A percentile compares a stretch with the other conserved stretches of the same genome.
These are phyloP conservation scores for Pleurozium schreberi DNA, from an alignment of 225 moss, liverwort and hornwort species.

Conservation along the genomic window DNA sequence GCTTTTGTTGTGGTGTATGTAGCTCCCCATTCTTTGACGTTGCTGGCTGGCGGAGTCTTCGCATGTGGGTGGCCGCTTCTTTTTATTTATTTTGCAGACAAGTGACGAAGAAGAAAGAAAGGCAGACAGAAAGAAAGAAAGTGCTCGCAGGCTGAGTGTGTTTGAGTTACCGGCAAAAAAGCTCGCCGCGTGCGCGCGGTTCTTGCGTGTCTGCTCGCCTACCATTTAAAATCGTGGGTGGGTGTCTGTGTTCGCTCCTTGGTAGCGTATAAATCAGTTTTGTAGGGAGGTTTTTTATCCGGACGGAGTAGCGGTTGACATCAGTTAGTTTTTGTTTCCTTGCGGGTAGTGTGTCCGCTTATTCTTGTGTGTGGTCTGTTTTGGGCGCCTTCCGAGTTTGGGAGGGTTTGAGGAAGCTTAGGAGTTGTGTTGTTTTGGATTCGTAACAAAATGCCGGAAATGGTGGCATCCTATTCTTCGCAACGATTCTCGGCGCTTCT, in stretches of 20 bases:
- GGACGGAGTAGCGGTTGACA: background rate
- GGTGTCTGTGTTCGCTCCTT: background rate
- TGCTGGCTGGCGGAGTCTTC: background rate
- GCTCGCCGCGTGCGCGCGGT: background rate
- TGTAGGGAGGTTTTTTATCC: too few species aligned
- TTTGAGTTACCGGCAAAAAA: background rate
- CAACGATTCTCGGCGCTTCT: conserved; percentile 37
- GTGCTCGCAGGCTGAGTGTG: background rate
- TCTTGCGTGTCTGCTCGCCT: background rate
- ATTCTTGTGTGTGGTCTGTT: background rate
- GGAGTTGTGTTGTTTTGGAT: background rate
- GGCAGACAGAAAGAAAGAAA: background rate
- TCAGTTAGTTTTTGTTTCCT: background rate
- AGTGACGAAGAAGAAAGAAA: too few species aligned
- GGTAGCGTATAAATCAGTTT: background rate
- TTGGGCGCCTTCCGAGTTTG: background rate
- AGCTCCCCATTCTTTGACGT: background rate
- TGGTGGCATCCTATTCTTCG: conserved; percentile 18
- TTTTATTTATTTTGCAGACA: background rate
- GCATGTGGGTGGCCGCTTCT: background rate
- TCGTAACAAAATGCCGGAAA: conserved; percentile 15
- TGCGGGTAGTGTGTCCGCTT: background rate
- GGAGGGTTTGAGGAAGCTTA: background rate
- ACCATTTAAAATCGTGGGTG: background rate
- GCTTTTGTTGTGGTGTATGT: background rate